phyloP scores from a whole-genome alignment of 257 asterid genomes.

The Mentha longifolia region DNA sequence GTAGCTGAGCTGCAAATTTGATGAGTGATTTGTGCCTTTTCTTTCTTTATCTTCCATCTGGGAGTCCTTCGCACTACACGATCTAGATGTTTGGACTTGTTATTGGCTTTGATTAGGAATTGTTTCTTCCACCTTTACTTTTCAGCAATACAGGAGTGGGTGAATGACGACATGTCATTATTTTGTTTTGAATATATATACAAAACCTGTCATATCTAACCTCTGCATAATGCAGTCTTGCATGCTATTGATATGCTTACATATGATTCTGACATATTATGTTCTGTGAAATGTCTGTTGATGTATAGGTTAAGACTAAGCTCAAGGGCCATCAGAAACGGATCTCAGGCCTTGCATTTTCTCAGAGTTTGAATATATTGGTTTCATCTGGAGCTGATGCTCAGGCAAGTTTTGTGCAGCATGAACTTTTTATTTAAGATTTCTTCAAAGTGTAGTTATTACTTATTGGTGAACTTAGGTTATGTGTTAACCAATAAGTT shows the following conservation, averaged over 20 bases:
- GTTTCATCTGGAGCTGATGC: conserved; percentile 99
- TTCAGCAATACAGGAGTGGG: neutral
- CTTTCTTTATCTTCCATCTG: neutral
- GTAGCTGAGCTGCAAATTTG: neutral
- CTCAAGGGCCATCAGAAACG: conserved; percentile 97
- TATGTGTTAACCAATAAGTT: neutral
- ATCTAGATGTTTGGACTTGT: neutral
- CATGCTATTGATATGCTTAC: neutral
- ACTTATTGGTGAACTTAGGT: conserved; percentile 3
- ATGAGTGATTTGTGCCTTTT: neutral
- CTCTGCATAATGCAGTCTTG: conserved; percentile 4
- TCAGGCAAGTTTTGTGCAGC: conserved; percentile 59
- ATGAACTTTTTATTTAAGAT: neutral
- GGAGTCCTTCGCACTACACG: neutral
- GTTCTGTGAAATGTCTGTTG: conserved; percentile 10
- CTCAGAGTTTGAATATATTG: conserved; percentile 82
- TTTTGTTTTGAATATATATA: neutral
- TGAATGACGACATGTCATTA: neutral
- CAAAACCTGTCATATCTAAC: neutral
- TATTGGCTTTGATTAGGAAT: neutral
- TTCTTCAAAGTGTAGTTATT: neutral
- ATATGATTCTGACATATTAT: neutral
- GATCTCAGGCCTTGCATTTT: conserved; percentile 95
- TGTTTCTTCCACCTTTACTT: neutral
- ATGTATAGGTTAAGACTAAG: conserved; percentile 78